Evolutionary conservation across 495 filamentous ascomycete genomes (phyloP), one percentile per base, ranked within the genome.

Genomic region (Thermothielavioides terrestris): DNA sequence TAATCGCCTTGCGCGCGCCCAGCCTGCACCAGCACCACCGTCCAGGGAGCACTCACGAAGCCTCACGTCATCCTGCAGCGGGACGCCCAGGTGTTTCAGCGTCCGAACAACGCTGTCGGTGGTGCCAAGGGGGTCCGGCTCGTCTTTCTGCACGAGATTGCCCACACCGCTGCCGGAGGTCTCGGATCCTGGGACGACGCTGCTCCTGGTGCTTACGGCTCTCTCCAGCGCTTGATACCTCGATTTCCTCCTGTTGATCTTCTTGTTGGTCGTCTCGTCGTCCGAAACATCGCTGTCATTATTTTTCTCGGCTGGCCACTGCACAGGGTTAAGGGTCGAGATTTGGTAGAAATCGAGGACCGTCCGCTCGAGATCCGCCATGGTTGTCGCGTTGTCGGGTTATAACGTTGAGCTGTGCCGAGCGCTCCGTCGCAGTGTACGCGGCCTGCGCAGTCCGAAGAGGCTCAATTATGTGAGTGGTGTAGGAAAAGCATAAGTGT

Each of bases 301-400:
- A 54, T 90, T 82, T 58, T 89, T 83, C 58, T 89, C 84, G 17
- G 80, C 72, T 0, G 94, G 90, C 90, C 89, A 97, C 67, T 83
- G 73, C n/a, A 80, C 74, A 14, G 90, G 94, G 61, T 79, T 91
- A 28, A 85, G 77, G 15, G 79, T 85, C 6, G 81, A 74, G 22
- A 98, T 77, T 61, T 89, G 86, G 71, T 97, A 98, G 70, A 95
- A 84, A 46, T 86, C 88, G 39, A 89, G 80, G 36, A 98, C 79
- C 14, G 79, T 83, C 22, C 81, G 73, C 63, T 94, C 82, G 57
- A 74, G 71, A 30, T 83, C 84, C 44, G 81, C 75, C 76, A 72
- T 72, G 27, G 22, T 46, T 25, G 49, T 30, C 12, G 23, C 2
- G 2, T n/a, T n/a, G n/a, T n/a, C n/a, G n/a, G n/a, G n/a, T n/a